These are phyloP conservation scores for Fraxinus nigra DNA, from an alignment of 305 asterid genomes.

Conservation along the genomic window DNA sequence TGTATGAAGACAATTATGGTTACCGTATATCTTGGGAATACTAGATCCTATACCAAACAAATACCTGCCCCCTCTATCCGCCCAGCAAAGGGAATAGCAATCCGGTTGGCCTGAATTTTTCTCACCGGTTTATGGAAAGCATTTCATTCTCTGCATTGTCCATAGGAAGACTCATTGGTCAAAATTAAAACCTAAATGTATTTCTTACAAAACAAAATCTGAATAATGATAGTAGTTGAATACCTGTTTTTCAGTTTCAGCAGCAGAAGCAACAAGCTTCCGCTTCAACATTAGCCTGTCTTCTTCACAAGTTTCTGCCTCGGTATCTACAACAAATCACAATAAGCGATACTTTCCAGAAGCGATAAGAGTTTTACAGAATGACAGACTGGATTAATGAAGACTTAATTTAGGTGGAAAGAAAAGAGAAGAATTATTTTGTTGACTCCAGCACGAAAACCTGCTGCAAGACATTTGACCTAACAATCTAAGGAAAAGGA, in stretches of 20 bases:
- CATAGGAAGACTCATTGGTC: constrained; percentile 16
- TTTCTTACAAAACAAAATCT: constrained; percentile 7
- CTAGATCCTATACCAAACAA: neutral
- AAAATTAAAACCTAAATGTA: constrained; percentile 11
- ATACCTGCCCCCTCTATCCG: neutral
- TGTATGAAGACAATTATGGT: constrained; percentile 13
- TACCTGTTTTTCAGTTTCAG: constrained; percentile 91
- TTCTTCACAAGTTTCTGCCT: constrained; percentile 66
- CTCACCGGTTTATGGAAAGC: constrained; percentile 52
- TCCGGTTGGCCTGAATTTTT: constrained; percentile 16
- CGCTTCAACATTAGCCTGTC: constrained; percentile 62
- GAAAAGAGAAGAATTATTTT: neutral
- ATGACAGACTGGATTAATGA: neutral
- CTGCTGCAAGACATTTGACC: neutral
- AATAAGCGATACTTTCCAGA: neutral
- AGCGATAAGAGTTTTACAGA: neutral
- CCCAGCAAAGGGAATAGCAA: neutral
- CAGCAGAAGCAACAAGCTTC: constrained; percentile 70
- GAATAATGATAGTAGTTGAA: neutral
- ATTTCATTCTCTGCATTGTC: constrained; percentile 78
- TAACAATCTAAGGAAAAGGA: neutral
- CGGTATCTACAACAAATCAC: constrained; percentile 51
- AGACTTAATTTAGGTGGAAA: neutral
- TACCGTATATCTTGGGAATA: neutral
- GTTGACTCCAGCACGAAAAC: neutral